phyloP scores from a whole-genome alignment of 2,329 filamentous ascomycete genomes.

The Paracamarosporium sp. region DNA sequence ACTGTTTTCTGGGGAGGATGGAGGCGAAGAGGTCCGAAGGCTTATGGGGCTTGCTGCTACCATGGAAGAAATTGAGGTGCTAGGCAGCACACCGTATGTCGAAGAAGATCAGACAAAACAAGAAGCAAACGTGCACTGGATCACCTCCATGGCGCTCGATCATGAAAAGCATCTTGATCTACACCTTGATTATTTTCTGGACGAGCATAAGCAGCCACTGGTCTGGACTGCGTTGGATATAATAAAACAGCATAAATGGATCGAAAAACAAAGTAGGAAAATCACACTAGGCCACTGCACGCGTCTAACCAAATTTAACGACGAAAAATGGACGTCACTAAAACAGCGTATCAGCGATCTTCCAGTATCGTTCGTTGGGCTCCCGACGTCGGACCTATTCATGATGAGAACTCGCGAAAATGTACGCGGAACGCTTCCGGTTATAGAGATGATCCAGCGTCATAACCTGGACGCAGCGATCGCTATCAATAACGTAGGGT shows the following conservation, averaged over 20 bases:
- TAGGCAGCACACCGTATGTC: slow-evolving; percentile 76
- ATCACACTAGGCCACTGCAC: slow-evolving; percentile 71
- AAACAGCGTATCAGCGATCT: slow-evolving; percentile 58
- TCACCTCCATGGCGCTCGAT: slow-evolving; percentile 61
- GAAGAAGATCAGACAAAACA: slow-evolving; percentile 60
- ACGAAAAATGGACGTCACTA: slow-evolving; percentile 59
- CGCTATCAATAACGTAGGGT: slow-evolving; percentile 73
- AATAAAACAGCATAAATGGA: slow-evolving; percentile 61
- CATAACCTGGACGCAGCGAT: slow-evolving; percentile 66
- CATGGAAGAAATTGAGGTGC: slow-evolving; percentile 58
- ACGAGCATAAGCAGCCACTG: slow-evolving; percentile 56
- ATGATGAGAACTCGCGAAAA: slow-evolving; percentile 66
- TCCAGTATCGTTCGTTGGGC: slow-evolving; percentile 70
- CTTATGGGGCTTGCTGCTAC: slow-evolving; percentile 57
- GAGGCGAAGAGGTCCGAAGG: slow-evolving; percentile 58
- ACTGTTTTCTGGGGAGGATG: slow-evolving; percentile 63
- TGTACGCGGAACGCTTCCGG: slow-evolving; percentile 66
- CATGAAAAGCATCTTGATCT: slow-evolving; percentile 68
- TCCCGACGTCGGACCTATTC: slow-evolving; percentile 74
- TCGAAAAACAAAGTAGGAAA: slow-evolving; percentile 30
- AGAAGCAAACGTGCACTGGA: slow-evolving; percentile 68
- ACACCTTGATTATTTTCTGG: slow-evolving; percentile 74
- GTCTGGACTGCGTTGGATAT: slow-evolving; percentile 62
- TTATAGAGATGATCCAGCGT: slow-evolving; percentile 66
- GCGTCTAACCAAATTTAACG: slow-evolving; percentile 64